Percentiles rank a stretch among this genome's conserved stretches.
Conservation (phyloP, 768 basidiomycete genomes). For the Tulasnella sp. region DNA sequence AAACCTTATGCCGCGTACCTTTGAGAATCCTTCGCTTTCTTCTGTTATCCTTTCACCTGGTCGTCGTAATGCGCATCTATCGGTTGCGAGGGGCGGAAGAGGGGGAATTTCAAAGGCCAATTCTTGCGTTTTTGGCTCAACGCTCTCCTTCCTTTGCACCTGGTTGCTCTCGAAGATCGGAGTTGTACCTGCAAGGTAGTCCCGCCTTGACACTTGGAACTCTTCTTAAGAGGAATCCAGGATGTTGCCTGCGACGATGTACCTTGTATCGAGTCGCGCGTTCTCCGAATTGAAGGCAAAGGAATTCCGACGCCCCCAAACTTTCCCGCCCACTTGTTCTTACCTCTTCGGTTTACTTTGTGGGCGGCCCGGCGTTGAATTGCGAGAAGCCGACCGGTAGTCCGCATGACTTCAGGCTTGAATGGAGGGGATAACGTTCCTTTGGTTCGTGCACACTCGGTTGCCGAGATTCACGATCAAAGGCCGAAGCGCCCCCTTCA, state of each 20-base stretch:
- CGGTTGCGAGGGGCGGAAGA: neutral
- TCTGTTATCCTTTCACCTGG: neutral
- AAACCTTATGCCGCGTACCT: neutral
- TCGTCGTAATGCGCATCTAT: neutral
- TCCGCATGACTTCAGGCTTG: neutral
- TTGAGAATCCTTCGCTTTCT: neutral
- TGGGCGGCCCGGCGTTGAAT: neutral
- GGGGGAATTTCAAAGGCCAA: neutral
- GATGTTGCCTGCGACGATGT: neutral
- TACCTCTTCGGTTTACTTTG: neutral
- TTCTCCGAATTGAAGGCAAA: neutral
- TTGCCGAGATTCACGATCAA: neutral
- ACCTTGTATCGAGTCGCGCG: neutral
- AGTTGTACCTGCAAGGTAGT: neutral
- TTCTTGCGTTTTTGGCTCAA: neutral
- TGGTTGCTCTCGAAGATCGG: neutral
- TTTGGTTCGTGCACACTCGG: neutral
- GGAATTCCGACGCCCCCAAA: neutral
- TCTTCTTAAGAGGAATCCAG: neutral
- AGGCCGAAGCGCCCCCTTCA: neutral
- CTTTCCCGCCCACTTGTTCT: neutral
- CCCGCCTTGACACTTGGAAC: neutral
- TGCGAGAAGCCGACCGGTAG: neutral
- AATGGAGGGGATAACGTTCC: neutral
- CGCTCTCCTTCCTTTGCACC: neutral